Evolutionary conservation across 495 filamentous ascomycete species (phyloP).

Genomic region (Penicillium maclennaniae): DNA sequence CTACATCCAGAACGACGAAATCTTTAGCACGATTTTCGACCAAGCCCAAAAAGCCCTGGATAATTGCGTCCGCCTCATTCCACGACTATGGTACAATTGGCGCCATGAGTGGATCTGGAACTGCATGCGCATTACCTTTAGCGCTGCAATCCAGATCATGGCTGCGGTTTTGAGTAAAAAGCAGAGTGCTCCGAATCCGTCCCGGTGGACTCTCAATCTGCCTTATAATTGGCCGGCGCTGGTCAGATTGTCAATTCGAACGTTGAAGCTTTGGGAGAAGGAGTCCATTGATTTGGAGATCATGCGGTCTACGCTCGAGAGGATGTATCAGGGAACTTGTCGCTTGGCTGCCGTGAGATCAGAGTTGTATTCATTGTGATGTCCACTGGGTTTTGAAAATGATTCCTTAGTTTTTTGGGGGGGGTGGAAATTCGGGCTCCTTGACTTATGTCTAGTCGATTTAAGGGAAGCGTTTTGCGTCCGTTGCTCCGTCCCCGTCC

Average conservation of each 20-base stretch:
- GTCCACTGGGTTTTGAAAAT: too few relatives aligned
- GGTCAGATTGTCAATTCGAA: constrained; percentile 19
- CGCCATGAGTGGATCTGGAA: constrained; percentile 28
- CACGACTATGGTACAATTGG: constrained; percentile 23
- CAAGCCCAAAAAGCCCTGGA: constrained; percentile 21
- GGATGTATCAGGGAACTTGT: constrained; percentile 27
- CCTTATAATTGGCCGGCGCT: constrained; percentile 22
- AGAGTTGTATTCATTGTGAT: constrained; percentile 6
- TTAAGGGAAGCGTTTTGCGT: too few relatives aligned
- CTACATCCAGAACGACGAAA: constrained; percentile 11
- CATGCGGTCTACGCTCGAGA: constrained; percentile 21
- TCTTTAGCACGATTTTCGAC: constrained; percentile 12
- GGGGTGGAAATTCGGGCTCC: too few relatives aligned
- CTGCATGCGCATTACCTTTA: constrained; percentile 17
- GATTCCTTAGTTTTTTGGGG: too few relatives aligned
- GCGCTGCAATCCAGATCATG: constrained; percentile 20
- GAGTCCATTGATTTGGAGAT: constrained; percentile 25
- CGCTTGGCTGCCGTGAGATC: constrained; percentile 16
- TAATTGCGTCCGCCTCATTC: constrained; percentile 20
- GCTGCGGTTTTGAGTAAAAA: constrained; percentile 16
- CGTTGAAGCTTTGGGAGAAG: constrained; percentile 16
- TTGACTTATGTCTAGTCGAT: neutral
- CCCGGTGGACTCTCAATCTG: constrained; percentile 10
- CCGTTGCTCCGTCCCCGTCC: neutral
- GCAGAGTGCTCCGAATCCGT: neutral